A percentile compares a stretch with the other conserved stretches of the same genome.
phyloP scores from a whole-genome alignment of 805 yeast species.

The Sugiyamaella valdiviana region DNA sequence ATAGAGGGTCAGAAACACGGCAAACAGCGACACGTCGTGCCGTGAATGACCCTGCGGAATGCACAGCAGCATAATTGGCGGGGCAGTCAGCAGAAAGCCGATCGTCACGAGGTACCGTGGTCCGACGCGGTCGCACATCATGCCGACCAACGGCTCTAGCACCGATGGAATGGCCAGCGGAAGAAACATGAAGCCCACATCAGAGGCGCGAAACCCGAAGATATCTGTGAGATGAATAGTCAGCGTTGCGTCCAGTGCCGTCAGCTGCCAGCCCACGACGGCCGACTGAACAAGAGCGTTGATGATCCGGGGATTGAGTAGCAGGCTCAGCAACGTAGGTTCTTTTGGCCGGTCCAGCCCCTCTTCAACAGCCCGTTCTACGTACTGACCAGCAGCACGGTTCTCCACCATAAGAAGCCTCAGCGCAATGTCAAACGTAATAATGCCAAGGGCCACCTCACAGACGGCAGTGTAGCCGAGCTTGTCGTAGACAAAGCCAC shows the following conservation, averaged over 20 bases:
- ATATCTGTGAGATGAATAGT: conserved; percentile 27
- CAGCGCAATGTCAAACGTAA: conserved; percentile 27
- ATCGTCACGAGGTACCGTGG: conserved; percentile 22
- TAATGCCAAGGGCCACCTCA: conserved; percentile 27
- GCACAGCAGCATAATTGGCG: conserved; percentile 23
- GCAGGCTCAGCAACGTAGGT: no score
- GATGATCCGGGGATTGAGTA: conserved; percentile 18
- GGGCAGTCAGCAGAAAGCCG: conserved; percentile 21
- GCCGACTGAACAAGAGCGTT: conserved; percentile 22
- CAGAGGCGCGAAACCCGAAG: conserved; percentile 28
- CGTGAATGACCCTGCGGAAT: conserved; percentile 23
- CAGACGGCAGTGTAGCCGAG: conserved; percentile 32
- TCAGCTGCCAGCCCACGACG: conserved; percentile 28
- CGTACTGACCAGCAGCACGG: no score
- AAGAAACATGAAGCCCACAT: conserved; percentile 29
- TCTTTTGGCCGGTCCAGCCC: no score
- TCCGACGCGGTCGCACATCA: conserved; percentile 25
- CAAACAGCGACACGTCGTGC: conserved; percentile 26
- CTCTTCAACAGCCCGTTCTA: no score
- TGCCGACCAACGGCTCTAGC: conserved; percentile 28
- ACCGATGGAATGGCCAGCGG: conserved; percentile 29
- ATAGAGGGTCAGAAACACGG: conserved; percentile 24
- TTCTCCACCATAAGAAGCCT: conserved; percentile 32
- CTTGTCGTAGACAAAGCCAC: conserved; percentile 31
- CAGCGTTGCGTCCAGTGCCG: conserved; percentile 31